Conservation (phyloP, 139 green algal genomes). For the Haematococcus lacustris region DNA sequence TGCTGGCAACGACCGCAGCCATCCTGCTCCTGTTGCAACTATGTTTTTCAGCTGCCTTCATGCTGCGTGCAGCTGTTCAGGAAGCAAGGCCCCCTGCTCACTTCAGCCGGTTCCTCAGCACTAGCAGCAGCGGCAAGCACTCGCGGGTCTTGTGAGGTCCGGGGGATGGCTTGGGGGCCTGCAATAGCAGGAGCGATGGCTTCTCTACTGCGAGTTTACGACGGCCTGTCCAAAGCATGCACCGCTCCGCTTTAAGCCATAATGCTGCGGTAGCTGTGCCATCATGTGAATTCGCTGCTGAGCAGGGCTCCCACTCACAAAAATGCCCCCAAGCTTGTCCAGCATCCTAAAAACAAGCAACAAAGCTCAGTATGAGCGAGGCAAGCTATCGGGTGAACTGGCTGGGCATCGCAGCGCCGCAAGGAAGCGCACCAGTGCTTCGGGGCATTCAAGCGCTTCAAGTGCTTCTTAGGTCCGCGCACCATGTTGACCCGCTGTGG, state of each 20-base stretch:
- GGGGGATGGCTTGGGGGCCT: constrained; percentile 95
- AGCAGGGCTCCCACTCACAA: constrained; percentile 65
- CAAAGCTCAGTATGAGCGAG: too few species aligned
- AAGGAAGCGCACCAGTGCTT: constrained; percentile 77
- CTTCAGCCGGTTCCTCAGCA: constrained; percentile 98
- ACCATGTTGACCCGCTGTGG: constrained; percentile 32
- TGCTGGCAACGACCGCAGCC: too few species aligned
- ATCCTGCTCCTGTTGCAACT: too few species aligned
- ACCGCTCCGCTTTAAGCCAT: background rate
- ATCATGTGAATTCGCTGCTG: background rate
- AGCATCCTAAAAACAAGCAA: too few species aligned
- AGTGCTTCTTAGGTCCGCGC: constrained; percentile 96
- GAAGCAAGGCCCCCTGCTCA: too few species aligned
- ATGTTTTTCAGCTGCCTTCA: too few species aligned
- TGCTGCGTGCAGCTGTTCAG: too few species aligned
- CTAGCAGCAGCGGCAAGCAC: constrained; percentile 93
- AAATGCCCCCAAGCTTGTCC: constrained; percentile 98
- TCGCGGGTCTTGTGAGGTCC: constrained; percentile 97
- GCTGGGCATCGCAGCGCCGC: too few species aligned
- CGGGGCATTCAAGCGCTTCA: constrained; percentile 97
- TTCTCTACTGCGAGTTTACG: too few species aligned
- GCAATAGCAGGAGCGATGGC: constrained; percentile 23
- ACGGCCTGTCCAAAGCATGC: background rate
- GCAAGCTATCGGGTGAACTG: too few species aligned
- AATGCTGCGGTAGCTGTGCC: background rate